Evolutionary conservation across 1,284 basidiomycete genomes (phyloP).

Genomic region (Wallemia mellicola): DNA sequence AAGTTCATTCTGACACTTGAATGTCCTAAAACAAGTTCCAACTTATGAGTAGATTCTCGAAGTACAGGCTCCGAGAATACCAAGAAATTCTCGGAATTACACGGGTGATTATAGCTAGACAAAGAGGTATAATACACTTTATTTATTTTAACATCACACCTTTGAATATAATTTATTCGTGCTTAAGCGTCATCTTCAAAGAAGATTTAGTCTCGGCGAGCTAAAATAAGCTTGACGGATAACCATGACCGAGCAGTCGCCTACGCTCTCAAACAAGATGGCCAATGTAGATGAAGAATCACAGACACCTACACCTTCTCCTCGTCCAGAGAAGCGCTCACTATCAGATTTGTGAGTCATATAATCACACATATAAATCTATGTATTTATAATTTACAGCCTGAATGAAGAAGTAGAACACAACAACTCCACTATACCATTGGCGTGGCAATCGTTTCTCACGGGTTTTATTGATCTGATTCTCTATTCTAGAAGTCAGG

Average conservation of each 20-base stretch:
- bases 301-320: background rate
- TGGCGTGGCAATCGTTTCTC: slow-evolving; percentile 10
- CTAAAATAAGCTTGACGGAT: no score
- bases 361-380: no score
- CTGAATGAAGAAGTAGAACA: slow-evolving; percentile 9
- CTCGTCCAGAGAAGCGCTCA: background rate
- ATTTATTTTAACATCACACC: no score
- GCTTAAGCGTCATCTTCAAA: no score
- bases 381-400: background rate
- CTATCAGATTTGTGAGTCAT: background rate
- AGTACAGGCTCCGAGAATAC: no score
- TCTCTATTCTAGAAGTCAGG: slow-evolving; percentile 8
- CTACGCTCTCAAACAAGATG: background rate
- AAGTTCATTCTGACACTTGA: no score
- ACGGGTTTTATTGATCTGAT: slow-evolving; percentile 10
- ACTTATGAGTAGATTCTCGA: no score
- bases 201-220: no score
- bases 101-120: no score
- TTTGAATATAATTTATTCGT: background rate
- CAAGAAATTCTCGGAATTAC: background rate
- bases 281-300: background rate
- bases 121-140: no score
- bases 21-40: no score
- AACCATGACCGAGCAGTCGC: background rate
- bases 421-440: slow-evolving; percentile 7